These are phyloP conservation scores for Plantago elongata DNA, from an alignment of 257 asterid species.

Conservation along the genomic window DNA sequence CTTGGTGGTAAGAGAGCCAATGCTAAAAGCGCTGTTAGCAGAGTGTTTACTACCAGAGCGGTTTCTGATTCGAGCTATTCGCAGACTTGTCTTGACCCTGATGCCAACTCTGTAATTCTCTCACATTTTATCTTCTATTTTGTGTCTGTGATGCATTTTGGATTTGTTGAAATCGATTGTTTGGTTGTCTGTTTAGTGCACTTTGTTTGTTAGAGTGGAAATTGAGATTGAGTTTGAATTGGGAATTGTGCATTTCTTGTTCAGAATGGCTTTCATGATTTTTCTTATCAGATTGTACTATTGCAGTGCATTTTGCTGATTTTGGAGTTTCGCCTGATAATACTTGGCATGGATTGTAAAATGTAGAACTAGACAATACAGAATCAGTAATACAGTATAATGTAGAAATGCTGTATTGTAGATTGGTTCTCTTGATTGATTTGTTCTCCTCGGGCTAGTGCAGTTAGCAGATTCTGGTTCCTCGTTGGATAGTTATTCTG, in stretches of 20 bases:
- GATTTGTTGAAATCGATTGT: background rate
- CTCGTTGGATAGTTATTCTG: no score
- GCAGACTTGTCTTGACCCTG: constrained; percentile 62
- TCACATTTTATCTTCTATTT: background rate
- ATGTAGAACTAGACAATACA: no score
- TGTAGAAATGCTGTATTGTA: no score
- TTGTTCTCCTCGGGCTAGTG: no score
- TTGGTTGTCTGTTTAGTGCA: background rate
- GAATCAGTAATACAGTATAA: no score
- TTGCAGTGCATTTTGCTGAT: constrained; percentile 5
- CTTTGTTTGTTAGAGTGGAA: no score
- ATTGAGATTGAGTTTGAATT: no score
- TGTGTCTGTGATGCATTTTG: constrained; percentile 1
- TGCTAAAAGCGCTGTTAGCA: constrained; percentile 21
- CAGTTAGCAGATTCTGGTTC: no score
- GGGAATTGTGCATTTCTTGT: background rate
- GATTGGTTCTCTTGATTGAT: no score
- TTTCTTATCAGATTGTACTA: background rate
- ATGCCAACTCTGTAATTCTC: constrained; percentile 43
- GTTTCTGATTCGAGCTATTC: constrained; percentile 56
- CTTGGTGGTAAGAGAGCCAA: constrained; percentile 5
- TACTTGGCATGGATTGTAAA: no score
- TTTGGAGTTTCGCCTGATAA: background rate
- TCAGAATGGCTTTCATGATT: background rate
- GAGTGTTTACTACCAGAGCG: constrained; percentile 54